Evolutionary conservation across 805 yeast species (phyloP).

Genomic region (Sugiyamaella mastotermitis): DNA sequence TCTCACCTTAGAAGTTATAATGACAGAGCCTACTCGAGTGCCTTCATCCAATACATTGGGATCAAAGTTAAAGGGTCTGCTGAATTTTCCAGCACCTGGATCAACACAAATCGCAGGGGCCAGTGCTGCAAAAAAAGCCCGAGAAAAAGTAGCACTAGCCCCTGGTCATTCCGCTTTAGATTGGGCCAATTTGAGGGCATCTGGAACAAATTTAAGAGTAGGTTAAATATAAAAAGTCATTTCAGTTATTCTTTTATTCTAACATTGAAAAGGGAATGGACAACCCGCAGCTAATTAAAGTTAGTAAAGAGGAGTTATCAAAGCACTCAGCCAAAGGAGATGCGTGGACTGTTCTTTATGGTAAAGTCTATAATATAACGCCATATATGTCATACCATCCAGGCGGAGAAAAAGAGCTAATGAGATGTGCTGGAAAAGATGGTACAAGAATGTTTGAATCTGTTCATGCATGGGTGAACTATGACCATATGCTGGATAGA

Average conservation of each 20-base stretch:
- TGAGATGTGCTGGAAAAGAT: slow-evolving; percentile 78
- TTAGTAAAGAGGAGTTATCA: slow-evolving; percentile 49
- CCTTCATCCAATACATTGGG: too few species aligned
- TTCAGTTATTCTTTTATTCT: background rate
- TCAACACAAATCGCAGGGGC: slow-evolving; percentile 15
- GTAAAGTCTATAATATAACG: slow-evolving; percentile 82
- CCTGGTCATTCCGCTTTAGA: slow-evolving; percentile 86
- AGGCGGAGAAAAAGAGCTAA: slow-evolving; percentile 76
- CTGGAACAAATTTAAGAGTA: slow-evolving; percentile 48
- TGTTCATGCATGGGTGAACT: slow-evolving; percentile 72
- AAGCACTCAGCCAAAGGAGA: slow-evolving; percentile 58
- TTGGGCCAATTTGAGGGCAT: slow-evolving; percentile 62
- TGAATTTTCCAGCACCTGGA: slow-evolving; percentile 13
- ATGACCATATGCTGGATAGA: slow-evolving; percentile 68
- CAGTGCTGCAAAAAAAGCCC: slow-evolving; percentile 6
- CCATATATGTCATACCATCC: slow-evolving; percentile 84
- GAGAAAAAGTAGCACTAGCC: slow-evolving; percentile 54
- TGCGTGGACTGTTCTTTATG: slow-evolving; percentile 79
- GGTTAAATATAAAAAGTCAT: too few species aligned
- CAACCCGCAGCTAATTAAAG: slow-evolving; percentile 8
- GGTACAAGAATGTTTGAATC: slow-evolving; percentile 71
- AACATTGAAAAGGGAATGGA: slow-evolving; percentile 6
- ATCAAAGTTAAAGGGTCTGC: too few species aligned
- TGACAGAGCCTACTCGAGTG: too few species aligned
- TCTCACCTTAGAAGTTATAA: too few species aligned